Evolutionary conservation across 2,329 filamentous ascomycete genomes (phyloP), one percentile per base, ranked within the genome.

Genomic region (Pestalotiopsis sp.): DNA sequence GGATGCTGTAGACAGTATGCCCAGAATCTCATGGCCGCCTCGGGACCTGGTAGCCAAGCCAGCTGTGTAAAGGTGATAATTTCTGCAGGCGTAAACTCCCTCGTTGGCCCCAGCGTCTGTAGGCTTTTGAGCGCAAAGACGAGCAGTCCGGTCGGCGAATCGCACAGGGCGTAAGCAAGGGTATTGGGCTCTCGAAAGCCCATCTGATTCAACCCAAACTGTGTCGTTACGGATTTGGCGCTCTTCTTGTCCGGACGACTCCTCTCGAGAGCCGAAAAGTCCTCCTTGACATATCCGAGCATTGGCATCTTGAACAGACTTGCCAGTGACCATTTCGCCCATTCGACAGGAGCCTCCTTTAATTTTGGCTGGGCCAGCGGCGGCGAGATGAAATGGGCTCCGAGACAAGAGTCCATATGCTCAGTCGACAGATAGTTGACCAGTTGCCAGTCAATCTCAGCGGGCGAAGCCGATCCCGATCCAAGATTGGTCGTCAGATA

Each of bases 41-140:
- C 90, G 0, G 89, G 89, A 0, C 90, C 90, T 0, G 90, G 90
- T 0, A 92, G 78, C 91, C 90, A 92, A 25, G 89, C 86, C 36
- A 92, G 79, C 75, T 88, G 86, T 1, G 88, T 86, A 73, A 90
- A 81, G 20, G 87, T 88, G 68, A 92, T 82, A 27, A 92, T 81
- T 67, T 91, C 87, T 14, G 82, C 80, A 3, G 82, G 79, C 2
- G 82, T 81, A 65, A 88, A 81, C 17, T 80, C 78, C 67, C 81
- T 79, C 4, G 71, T 76, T 0, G 83, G 80, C 2, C 79, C 81
- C 3, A 82, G 75, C 1, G 80, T 77, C 17, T 82, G 80, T 65
- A 89, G 76, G 2, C 81, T 78, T 73, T 83, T 84, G 68, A 89
- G 75, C 4, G 89, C 81, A 70, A 87, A 85, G 38, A 88, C 85